Conservation (phyloP, 2,329 filamentous ascomycete species). For the Nannizzia gypsea region DNA sequence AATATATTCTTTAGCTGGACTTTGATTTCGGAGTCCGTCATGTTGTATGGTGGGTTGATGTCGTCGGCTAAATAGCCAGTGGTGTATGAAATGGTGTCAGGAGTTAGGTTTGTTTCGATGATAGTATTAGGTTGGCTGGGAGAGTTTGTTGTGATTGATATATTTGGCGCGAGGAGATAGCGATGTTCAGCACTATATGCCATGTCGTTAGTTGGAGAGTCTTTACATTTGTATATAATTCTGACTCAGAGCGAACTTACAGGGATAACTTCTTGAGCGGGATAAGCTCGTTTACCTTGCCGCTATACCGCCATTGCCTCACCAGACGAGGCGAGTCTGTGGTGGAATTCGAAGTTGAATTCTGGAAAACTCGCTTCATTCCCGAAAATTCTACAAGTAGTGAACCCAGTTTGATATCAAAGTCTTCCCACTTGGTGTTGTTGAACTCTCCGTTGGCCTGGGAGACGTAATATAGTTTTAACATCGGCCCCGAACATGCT, state of each 20-base stretch:
- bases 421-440: conserved; percentile 25
- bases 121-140: conserved; percentile 10
- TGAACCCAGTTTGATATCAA: conserved; percentile 20
- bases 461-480: conserved; percentile 58
- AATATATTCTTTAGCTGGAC: conserved; percentile 18
- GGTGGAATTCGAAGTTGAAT: background rate
- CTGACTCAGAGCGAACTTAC: conserved; percentile 14
- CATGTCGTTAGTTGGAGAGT: background rate
- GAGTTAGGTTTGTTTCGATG: conserved; percentile 22
- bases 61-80: conserved; percentile 21
- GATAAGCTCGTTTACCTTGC: conserved; percentile 20
- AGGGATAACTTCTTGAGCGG: conserved; percentile 20
- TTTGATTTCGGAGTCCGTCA: conserved; percentile 17
- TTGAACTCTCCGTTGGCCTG: conserved; percentile 41
- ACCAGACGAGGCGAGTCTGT: conserved; percentile 14
- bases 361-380: conserved; percentile 11
- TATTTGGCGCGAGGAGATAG: conserved; percentile 25
- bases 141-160: conserved; percentile 21
- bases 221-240: background rate
- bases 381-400: conserved; percentile 17
- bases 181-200: conserved; percentile 19
- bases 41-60: conserved; percentile 17
- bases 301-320: conserved; percentile 25
- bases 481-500: conserved; percentile 68
- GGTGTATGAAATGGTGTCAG: conserved; percentile 28